These are phyloP conservation scores for Macaranga tanarius DNA, from an alignment of 441 rosid species.

Conservation along the genomic window DNA sequence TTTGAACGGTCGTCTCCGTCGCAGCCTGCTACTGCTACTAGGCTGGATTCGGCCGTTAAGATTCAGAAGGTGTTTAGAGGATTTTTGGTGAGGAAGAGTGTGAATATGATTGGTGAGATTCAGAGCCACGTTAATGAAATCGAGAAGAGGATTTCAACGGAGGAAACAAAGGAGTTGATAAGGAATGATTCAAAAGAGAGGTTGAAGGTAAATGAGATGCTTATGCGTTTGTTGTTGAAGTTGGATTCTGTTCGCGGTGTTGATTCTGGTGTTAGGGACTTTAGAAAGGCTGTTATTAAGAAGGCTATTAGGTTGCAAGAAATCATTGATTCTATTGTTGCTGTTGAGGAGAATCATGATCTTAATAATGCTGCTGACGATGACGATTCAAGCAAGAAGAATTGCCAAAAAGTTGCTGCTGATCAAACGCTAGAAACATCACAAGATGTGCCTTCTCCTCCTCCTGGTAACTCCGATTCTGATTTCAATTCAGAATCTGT, in stretches of 20 bases:
- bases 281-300: constrained; percentile 48
- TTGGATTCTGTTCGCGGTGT: constrained; percentile 59
- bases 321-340: constrained; percentile 41
- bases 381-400: too few relatives aligned
- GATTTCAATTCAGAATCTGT: neutral
- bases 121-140: constrained; percentile 42
- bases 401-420: too few relatives aligned
- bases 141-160: constrained; percentile 37
- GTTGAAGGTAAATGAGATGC: constrained; percentile 47
- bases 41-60: constrained; percentile 34
- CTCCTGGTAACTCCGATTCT: too few relatives aligned
- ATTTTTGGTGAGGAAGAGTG: constrained; percentile 49
- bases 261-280: constrained; percentile 55
- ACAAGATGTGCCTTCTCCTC: too few relatives aligned
- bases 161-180: constrained; percentile 34
- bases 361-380: neutral
- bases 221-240: constrained; percentile 54
- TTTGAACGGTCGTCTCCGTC: constrained; percentile 21
- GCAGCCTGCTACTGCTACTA: neutral
- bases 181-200: constrained; percentile 44
- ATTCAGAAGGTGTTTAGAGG: constrained; percentile 62
- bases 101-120: constrained; percentile 41
- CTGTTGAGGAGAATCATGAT: neutral
- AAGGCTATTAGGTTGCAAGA: constrained; percentile 59
- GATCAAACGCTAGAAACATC: too few relatives aligned